Conservation (phyloP, 129 eudicot genomes). For the Heracleum sosnowskyi region DNA sequence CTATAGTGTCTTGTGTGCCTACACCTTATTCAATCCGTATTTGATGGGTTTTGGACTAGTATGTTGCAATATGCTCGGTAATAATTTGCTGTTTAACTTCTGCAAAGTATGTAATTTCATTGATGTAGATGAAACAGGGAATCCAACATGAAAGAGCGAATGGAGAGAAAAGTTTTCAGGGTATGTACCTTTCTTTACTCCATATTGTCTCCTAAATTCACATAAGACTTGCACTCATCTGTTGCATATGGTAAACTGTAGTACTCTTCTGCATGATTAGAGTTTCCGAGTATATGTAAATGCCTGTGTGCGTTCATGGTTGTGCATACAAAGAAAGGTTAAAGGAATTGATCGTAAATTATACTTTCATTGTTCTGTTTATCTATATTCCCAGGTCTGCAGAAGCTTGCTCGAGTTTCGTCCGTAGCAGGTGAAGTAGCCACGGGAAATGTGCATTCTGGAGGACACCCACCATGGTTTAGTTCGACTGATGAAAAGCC, state of each 20-base stretch:
- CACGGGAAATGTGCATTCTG: constrained; percentile 81
- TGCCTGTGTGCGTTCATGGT: too few species aligned
- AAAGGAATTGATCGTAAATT: background rate
- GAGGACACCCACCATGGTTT: constrained; percentile 96
- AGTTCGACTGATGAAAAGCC: constrained; percentile 24
- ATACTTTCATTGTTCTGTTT: background rate
- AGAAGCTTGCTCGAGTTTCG: constrained; percentile 44
- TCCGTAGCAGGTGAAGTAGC: constrained; percentile 19
- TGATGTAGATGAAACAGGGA: constrained; percentile 41
- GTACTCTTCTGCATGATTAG: background rate
- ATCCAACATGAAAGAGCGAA: constrained; percentile 25
- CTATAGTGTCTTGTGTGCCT: background rate
- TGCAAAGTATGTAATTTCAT: constrained; percentile 20
- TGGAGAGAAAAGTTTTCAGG: constrained; percentile 38
- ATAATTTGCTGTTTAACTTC: constrained; percentile 14
- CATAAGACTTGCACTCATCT: background rate
- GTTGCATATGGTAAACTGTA: background rate
- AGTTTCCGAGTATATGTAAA: background rate
- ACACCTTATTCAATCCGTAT: background rate
- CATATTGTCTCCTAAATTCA: background rate
- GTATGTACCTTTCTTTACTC: constrained; percentile 23
- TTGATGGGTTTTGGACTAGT: constrained; percentile 3
- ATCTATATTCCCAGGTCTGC: constrained; percentile 33
- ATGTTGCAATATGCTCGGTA: background rate
- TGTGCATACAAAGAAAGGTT: background rate